Evolutionary conservation across 495 filamentous ascomycete species (phyloP), one percentile per base, ranked within the genome.

Genomic region (Talaromyces nanjingensis): DNA sequence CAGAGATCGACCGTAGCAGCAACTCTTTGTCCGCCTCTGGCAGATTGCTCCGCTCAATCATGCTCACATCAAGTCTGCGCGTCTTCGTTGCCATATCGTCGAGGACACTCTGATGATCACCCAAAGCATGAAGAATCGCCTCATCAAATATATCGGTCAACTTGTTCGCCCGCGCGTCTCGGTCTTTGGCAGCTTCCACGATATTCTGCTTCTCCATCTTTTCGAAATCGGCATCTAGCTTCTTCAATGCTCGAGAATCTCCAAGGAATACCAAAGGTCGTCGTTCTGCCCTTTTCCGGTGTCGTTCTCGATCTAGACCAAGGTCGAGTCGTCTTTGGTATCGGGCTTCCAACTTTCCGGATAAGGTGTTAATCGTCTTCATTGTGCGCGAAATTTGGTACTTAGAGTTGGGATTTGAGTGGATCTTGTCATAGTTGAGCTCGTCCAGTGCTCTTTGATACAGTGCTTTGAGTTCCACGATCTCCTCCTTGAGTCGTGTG

Each of bases 81-180:
- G 74, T 65, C 62, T 79, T 82, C 24, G 68, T 59, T 27, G 76
- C 70, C 63, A 82, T 68, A 33, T 81, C 79, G 65, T 84, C 82
- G 57, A 84, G 74, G 20, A 82, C 72, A 39, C 76, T 77, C 66
- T 83, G 81, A 59, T 83, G 83, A 27, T 78, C 75, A 64, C 82
- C 82, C 24, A 84, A 69, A 1, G 80, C 81, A 59, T 80, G 76
- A 63, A 83, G 70, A 18, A 82, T 79, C 12, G 79, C 81, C 60
- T 80, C 76, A 57, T 84, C 80, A 60, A 84, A 81, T 7, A 79
- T 73, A 65, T 84, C 79, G 78, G 83, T 83, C 8, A 83, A 71
- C 39, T 72, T 70, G 64, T 84, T 83, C 20, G 81, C 81, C 64
- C 82, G 71, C 9, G 76, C 74, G 68, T 83, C 78, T 24, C 78